Conservation (phyloP, 129 eudicot species). For the Flaveria ramosissima region DNA sequence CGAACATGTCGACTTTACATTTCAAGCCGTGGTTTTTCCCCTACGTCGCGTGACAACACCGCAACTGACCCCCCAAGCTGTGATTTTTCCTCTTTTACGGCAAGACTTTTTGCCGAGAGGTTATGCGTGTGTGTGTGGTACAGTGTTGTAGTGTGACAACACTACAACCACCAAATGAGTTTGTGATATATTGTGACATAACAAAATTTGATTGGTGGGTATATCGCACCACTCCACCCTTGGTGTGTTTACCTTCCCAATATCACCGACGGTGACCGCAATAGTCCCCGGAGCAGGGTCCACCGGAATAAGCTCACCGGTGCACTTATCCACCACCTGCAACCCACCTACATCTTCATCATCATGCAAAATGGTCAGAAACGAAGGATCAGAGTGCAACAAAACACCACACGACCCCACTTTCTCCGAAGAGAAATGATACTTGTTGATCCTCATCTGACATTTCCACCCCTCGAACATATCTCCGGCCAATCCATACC, state of each 20-base stretch:
- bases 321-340: neutral
- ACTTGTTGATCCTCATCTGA: slow-evolving; percentile 13
- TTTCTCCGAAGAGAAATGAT: neutral
- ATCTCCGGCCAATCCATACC: slow-evolving; percentile 27
- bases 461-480: neutral
- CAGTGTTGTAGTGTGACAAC: too few species aligned
- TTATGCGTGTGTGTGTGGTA: too few species aligned
- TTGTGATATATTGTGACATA: too few species aligned
- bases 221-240: too few species aligned
- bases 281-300: slow-evolving; percentile 28
- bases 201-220: too few species aligned
- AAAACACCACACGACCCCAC: slow-evolving; percentile 9
- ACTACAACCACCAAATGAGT: too few species aligned
- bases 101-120: too few species aligned
- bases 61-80: too few species aligned
- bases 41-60: too few species aligned
- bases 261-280: slow-evolving; percentile 39
- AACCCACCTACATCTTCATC: neutral
- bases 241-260: slow-evolving; percentile 26
- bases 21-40: too few species aligned
- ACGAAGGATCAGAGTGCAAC: slow-evolving; percentile 10
- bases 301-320: slow-evolving; percentile 4
- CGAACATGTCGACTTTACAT: too few species aligned
- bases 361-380: slow-evolving; percentile 6
- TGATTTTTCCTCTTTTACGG: too few species aligned